Conservation (phyloP, 495 filamentous ascomycete species). For the Trichoderma orchidacearum region DNA sequence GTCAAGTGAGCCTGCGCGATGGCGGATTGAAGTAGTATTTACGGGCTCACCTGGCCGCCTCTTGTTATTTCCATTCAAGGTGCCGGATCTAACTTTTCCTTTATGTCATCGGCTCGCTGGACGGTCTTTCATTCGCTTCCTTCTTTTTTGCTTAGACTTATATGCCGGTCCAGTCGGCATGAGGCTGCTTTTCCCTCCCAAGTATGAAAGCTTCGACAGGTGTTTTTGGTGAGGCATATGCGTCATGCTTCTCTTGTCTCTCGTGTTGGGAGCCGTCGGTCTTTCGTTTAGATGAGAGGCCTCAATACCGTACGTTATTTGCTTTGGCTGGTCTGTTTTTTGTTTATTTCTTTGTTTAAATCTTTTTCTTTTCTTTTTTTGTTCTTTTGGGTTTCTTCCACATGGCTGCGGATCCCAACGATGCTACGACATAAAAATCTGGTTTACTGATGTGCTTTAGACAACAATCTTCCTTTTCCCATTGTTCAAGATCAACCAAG, state of each 20-base stretch:
- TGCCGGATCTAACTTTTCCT: background rate
- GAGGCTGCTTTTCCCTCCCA: background rate
- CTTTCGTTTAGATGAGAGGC: constrained; percentile 20
- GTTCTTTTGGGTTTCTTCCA: background rate
- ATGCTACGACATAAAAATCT: constrained; percentile 1
- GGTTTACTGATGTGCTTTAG: background rate
- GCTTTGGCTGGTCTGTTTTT: too few species aligned
- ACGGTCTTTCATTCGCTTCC: background rate
- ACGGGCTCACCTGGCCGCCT: background rate
- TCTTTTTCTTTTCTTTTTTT: background rate
- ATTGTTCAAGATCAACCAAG: constrained; percentile 25
- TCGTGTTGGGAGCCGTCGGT: constrained; percentile 22
- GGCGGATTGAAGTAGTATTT: background rate
- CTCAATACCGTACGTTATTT: constrained; percentile 17
- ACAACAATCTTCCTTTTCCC: constrained; percentile 13
- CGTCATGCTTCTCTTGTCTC: constrained; percentile 26
- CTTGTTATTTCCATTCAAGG: background rate
- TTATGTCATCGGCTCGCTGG: constrained; percentile 1
- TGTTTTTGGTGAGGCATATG: constrained; percentile 23
- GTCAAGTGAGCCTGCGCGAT: background rate
- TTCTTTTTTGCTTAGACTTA: background rate
- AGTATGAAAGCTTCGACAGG: constrained; percentile 23
- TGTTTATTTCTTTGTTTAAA: too few species aligned
- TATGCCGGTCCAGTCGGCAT: background rate
- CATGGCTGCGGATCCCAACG: background rate